Percentiles rank a stretch among this genome's conserved stretches.
phyloP scores from a whole-genome alignment of 2,329 filamentous ascomycete genomes.

The Xylaria sp. region DNA sequence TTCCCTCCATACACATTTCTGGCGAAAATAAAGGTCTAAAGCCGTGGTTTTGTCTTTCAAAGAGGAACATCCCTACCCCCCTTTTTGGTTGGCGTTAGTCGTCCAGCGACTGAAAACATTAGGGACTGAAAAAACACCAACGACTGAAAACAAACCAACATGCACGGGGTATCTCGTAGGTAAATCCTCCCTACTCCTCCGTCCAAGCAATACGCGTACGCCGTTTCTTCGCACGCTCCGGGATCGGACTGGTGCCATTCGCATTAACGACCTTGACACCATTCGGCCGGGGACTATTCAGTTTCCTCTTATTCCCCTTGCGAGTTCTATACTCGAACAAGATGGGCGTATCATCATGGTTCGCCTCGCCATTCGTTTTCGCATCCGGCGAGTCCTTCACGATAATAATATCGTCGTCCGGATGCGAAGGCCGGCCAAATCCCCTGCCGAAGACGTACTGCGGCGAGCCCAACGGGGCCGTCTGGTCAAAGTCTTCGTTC shows the following conservation, averaged over 20 bases:
- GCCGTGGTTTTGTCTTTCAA: too few relatives aligned
- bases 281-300: constrained; percentile 12
- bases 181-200: constrained; percentile 2
- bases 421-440: constrained; percentile 40
- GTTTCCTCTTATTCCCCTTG: constrained; percentile 18
- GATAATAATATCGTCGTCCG: constrained; percentile 43
- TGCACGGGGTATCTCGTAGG: too few relatives aligned
- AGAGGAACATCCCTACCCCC: too few relatives aligned
- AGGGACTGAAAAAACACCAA: too few relatives aligned
- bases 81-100: too few relatives aligned
- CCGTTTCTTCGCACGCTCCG: constrained; percentile 17
- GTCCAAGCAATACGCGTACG: constrained; percentile 12
- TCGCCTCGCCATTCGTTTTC: constrained; percentile 7
- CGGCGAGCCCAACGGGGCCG: constrained; percentile 41
- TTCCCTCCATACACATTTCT: too few relatives aligned
- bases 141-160: too few relatives aligned
- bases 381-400: constrained; percentile 17
- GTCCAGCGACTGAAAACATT: too few relatives aligned
- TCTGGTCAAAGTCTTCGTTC: constrained; percentile 41
- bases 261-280: neutral
- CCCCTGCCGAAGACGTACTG: constrained; percentile 49
- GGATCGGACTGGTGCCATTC: neutral
- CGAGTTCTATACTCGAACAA: constrained; percentile 7
- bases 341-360: neutral
- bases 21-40: too few relatives aligned